Conservation (phyloP, 441 rosid species). For the Euphorbia neoarborescens region DNA sequence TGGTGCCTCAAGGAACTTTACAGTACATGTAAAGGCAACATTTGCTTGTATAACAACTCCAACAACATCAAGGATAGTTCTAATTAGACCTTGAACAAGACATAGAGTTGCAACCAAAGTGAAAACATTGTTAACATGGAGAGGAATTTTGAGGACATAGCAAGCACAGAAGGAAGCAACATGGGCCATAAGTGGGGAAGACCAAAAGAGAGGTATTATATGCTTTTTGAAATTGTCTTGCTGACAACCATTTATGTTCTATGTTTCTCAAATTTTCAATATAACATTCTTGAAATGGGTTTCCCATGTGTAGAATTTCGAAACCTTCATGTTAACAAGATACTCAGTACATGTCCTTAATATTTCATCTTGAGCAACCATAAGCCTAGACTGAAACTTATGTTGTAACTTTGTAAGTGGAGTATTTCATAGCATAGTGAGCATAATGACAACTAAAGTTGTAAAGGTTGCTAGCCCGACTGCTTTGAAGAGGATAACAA, state of each 20-base stretch:
- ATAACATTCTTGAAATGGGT: slow-evolving; percentile 70
- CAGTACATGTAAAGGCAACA: slow-evolving; percentile 69
- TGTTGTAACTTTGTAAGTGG: slow-evolving; percentile 78
- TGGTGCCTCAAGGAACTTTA: slow-evolving; percentile 76
- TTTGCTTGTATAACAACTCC: slow-evolving; percentile 86
- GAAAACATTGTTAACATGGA: slow-evolving; percentile 80
- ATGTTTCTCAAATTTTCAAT: slow-evolving; percentile 57
- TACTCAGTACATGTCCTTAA: slow-evolving; percentile 74
- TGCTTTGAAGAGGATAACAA: slow-evolving; percentile 61
- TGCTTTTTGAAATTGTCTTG: slow-evolving; percentile 62
- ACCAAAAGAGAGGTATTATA: slow-evolving; percentile 69
- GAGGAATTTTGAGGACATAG: slow-evolving; percentile 61
- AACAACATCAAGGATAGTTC: slow-evolving; percentile 79
- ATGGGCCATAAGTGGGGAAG: slow-evolving; percentile 79
- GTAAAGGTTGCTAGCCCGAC: slow-evolving; percentile 87
- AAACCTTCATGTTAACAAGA: slow-evolving; percentile 76
- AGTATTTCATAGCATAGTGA: slow-evolving; percentile 58
- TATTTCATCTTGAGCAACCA: slow-evolving; percentile 76
- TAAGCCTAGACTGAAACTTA: slow-evolving; percentile 61
- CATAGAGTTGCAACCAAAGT: slow-evolving; percentile 84
- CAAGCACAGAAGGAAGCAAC: slow-evolving; percentile 83
- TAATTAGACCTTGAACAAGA: slow-evolving; percentile 79
- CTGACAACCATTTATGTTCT: slow-evolving; percentile 64
- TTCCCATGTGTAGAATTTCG: slow-evolving; percentile 94
- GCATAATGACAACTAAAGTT: slow-evolving; percentile 53